These are phyloP conservation scores for Solanum infundibuliforme DNA, from an alignment of 257 asterid genomes.

Conservation along the genomic window DNA sequence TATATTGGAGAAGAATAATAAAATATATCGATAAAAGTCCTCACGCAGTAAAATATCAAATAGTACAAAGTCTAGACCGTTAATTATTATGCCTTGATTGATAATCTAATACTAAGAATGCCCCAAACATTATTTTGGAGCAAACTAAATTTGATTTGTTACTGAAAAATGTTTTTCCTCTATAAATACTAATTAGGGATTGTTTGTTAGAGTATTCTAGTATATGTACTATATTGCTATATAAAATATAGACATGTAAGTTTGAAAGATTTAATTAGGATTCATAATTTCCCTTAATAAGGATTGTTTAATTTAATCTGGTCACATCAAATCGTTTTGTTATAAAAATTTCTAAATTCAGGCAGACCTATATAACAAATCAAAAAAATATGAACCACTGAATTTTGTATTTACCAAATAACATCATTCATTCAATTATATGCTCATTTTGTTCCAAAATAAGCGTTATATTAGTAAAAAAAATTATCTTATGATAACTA, in stretches of 20 bases:
- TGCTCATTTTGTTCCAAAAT: no score
- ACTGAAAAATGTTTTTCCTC: no score
- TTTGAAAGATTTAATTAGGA: neutral
- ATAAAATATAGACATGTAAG: neutral
- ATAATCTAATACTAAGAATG: no score
- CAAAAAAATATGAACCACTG: neutral
- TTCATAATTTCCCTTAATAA: neutral
- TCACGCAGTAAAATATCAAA: neutral
- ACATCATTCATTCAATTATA: neutral
- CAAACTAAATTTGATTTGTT: neutral
- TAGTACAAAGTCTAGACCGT: no score
- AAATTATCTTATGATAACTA: no score
- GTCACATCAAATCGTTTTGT: neutral
- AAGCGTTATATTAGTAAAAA: neutral
- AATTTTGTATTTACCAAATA: neutral
- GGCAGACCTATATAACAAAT: neutral
- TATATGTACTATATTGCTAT: neutral
- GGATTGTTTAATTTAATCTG: neutral
- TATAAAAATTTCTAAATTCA: neutral
- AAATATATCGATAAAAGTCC: neutral
- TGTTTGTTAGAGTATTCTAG: neutral
- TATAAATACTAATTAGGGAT: neutral
- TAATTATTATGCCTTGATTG: no score
- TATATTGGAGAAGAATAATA: no score
- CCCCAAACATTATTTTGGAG: neutral